phyloP scores from a whole-genome alignment of 352 stramenopile species.

The Phytophthora multivora region DNA sequence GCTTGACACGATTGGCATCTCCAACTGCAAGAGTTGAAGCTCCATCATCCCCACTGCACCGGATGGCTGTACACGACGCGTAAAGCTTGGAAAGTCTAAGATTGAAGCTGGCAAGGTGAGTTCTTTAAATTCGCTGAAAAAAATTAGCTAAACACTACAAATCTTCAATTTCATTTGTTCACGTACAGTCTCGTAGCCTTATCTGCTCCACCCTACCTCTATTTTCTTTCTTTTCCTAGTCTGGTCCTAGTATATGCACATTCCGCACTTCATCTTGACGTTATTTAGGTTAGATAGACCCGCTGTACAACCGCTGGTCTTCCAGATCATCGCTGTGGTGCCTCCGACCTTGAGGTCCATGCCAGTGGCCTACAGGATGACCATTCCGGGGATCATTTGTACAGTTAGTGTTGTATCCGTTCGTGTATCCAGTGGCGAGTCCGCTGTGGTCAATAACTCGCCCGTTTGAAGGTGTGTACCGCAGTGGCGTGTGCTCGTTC shows the following conservation, averaged over 20 bases:
- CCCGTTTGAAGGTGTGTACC: constrained; percentile 31
- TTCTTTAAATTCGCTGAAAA: background rate
- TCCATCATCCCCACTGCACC: constrained; percentile 56
- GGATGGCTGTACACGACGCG: constrained; percentile 45
- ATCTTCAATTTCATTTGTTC: constrained; percentile 32
- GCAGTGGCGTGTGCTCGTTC: constrained; percentile 46
- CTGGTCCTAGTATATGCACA: constrained; percentile 27
- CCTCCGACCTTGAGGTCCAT: constrained; percentile 28
- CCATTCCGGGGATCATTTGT: constrained; percentile 21
- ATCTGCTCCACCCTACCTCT: constrained; percentile 24
- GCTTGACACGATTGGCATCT: constrained; percentile 32
- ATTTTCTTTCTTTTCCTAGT: constrained; percentile 24
- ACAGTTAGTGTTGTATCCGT: constrained; percentile 18
- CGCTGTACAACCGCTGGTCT: constrained; percentile 35
- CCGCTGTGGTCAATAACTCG: constrained; percentile 25
- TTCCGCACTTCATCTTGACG: background rate
- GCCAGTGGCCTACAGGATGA: constrained; percentile 23
- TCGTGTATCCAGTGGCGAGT: constrained; percentile 16
- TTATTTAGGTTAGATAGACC: constrained; percentile 32
- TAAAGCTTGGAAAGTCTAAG: background rate
- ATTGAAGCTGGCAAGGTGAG: background rate
- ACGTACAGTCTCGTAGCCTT: constrained; percentile 19
- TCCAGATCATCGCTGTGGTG: constrained; percentile 27
- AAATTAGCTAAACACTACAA: constrained; percentile 20
- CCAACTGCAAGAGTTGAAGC: constrained; percentile 33